These are phyloP conservation scores for Fagopyrum tataricum DNA, from an alignment of 148 eudicot species.

Conservation along the genomic window DNA sequence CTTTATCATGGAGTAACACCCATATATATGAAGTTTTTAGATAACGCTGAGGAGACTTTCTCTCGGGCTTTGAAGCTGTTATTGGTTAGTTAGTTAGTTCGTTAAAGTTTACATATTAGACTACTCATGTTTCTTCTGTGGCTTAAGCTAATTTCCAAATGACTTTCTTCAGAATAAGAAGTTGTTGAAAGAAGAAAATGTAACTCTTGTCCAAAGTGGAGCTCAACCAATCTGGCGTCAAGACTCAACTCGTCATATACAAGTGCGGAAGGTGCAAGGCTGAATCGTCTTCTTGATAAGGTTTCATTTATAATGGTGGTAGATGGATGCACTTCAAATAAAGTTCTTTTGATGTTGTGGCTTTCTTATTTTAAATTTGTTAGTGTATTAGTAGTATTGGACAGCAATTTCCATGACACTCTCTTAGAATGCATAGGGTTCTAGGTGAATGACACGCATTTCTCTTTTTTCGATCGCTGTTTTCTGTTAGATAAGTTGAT, in stretches of 20 bases:
- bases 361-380: neutral
- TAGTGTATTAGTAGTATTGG: neutral
- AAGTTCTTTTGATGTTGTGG: neutral
- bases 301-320: constrained; percentile 2
- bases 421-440: neutral
- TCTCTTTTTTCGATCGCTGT: neutral
- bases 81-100: constrained; percentile 36
- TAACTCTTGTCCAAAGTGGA: constrained; percentile 96
- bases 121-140: neutral
- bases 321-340: neutral
- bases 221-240: constrained; percentile 96
- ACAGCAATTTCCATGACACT: neutral
- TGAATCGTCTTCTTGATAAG: constrained; percentile 11
- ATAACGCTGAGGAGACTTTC: constrained; percentile 88
- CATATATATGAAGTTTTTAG: constrained; percentile 84
- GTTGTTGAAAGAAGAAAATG: constrained; percentile 56
- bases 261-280: constrained; percentile 74
- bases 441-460: neutral
- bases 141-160: neutral
- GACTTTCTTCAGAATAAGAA: constrained; percentile 48
- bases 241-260: constrained; percentile 90
- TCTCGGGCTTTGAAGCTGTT: constrained; percentile 70
- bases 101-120: neutral
- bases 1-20: constrained; percentile 87
- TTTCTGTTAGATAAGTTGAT: neutral